phyloP scores from a whole-genome alignment of 2,329 filamentous ascomycete genomes.

The Aureobasidium lini region DNA sequence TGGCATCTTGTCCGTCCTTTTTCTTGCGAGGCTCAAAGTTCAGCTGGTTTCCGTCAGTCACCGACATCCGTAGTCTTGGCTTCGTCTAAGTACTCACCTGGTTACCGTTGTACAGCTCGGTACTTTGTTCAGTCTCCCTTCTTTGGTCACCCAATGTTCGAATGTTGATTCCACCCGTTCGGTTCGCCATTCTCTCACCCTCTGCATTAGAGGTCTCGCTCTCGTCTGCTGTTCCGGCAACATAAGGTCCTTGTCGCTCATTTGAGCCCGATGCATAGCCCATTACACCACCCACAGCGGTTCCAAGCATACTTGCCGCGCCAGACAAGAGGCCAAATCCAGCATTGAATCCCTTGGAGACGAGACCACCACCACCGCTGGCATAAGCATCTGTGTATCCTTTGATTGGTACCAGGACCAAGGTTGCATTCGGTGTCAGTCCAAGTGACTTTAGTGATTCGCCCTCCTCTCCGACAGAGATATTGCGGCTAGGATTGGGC shows the following conservation, averaged over 20 bases:
- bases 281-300: constrained; percentile 23
- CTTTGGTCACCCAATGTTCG: constrained; percentile 41
- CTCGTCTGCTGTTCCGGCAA: constrained; percentile 22
- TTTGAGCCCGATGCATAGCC: constrained; percentile 16
- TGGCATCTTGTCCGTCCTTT: constrained; percentile 48
- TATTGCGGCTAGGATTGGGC: constrained; percentile 65
- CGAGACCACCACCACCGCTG: constrained; percentile 25
- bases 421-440: constrained; percentile 69
- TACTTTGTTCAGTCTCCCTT: constrained; percentile 37
- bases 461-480: constrained; percentile 69
- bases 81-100: constrained; percentile 52
- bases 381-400: constrained; percentile 54
- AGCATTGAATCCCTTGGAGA: constrained; percentile 25
- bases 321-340: constrained; percentile 29
- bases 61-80: neutral
- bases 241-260: constrained; percentile 18
- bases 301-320: constrained; percentile 28
- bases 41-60: constrained; percentile 37
- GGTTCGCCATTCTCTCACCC: constrained; percentile 19
- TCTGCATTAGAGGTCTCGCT: constrained; percentile 18
- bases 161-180: constrained; percentile 30
- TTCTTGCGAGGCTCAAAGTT: constrained; percentile 58
- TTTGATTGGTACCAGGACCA: constrained; percentile 69
- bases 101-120: constrained; percentile 85
- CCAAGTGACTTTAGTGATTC: constrained; percentile 61